A percentile compares a stretch with the other conserved stretches of the same genome.
Conservation (phyloP, 768 basidiomycete species). For the Pisolithus orientalis region DNA sequence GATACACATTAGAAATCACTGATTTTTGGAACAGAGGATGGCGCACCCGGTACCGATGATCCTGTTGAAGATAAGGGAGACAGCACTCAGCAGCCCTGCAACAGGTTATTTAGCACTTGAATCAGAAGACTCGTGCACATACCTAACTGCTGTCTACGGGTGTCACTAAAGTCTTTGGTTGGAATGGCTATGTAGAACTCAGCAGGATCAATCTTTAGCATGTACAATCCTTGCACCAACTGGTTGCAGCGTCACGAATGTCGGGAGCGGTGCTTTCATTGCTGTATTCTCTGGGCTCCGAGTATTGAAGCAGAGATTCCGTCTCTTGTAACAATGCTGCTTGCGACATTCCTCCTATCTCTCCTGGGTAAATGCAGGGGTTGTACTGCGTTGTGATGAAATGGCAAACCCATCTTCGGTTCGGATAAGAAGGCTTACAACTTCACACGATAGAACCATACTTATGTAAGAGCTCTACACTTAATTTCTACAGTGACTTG, state of each 20-base stretch:
- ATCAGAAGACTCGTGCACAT: constrained; percentile 5
- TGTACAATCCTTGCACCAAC: background rate
- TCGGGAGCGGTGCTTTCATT: background rate
- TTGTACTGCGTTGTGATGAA: too few relatives aligned
- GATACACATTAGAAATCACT: constrained; percentile 1
- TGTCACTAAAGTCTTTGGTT: constrained; percentile 5
- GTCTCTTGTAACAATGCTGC: background rate
- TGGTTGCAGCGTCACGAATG: background rate
- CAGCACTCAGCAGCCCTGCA: constrained; percentile 37
- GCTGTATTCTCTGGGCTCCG: background rate
- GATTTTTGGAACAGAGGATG: background rate
- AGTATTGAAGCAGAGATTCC: background rate
- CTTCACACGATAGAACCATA: too few relatives aligned
- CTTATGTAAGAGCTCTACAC: too few relatives aligned
- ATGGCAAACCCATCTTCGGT: too few relatives aligned
- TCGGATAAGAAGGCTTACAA: too few relatives aligned
- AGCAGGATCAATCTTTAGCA: too few relatives aligned
- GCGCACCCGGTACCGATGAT: constrained; percentile 67
- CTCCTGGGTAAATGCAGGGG: too few relatives aligned
- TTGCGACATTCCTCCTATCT: background rate
- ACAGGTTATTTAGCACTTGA: constrained; percentile 1
- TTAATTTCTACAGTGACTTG: too few relatives aligned
- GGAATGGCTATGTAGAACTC: background rate
- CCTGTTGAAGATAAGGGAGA: constrained; percentile 68
- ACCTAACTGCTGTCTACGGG: constrained; percentile 51